phyloP scores from a whole-genome alignment of 805 yeast genomes.

The Ogataea wickerhamii region DNA sequence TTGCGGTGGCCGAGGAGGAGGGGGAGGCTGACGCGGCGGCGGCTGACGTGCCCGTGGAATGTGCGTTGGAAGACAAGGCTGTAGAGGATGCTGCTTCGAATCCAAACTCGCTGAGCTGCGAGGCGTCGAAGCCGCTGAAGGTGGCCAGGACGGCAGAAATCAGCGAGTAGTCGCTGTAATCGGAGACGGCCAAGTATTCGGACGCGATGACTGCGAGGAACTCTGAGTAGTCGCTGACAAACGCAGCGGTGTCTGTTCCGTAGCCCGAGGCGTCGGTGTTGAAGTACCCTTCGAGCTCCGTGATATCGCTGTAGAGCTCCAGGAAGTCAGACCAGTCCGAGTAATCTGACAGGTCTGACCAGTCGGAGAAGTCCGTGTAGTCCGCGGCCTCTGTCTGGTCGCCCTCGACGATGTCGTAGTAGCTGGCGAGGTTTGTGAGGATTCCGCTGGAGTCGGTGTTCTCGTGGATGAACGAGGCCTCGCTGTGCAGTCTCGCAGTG shows the following conservation, averaged over 20 bases:
- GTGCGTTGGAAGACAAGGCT: not conserved
- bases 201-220: not conserved
- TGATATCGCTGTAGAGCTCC: not conserved
- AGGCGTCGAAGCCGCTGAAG: not conserved
- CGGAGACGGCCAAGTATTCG: not conserved
- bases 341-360: not conserved
- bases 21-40: not conserved
- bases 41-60: not conserved
- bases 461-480: constrained; percentile 13
- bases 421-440: constrained; percentile 7
- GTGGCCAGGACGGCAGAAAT: not conserved
- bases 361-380: not conserved
- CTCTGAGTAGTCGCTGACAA: not conserved
- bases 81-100: not conserved
- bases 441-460: constrained; percentile 10
- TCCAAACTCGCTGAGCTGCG: not conserved
- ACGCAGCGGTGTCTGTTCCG: not conserved
- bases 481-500: constrained; percentile 9
- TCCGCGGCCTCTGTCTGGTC: constrained; percentile 4
- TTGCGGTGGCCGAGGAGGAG: not conserved
- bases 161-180: not conserved
- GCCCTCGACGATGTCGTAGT: constrained; percentile 8
- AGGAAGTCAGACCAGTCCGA: not conserved
- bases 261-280: not conserved
- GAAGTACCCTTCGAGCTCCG: not conserved